A percentile compares a stretch with the other conserved stretches of the same genome.
Conservation (phyloP, 2,329 filamentous ascomycete genomes). For the Cadophora gregata region DNA sequence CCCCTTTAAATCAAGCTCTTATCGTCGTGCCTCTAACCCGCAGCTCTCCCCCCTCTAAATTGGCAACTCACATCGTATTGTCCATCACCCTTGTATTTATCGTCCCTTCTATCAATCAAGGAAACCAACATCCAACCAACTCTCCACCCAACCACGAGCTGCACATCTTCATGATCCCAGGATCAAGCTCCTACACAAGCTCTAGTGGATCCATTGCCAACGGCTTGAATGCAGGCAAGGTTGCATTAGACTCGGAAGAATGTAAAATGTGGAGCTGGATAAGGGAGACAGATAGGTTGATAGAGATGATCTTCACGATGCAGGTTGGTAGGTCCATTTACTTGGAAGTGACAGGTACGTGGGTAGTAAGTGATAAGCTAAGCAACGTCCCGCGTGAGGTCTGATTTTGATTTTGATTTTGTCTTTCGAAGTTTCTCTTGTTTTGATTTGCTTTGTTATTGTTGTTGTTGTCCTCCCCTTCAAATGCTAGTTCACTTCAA, state of each 20-base stretch:
- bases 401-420: not conserved
- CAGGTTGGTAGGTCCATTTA: constrained; percentile 7
- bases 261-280: not conserved
- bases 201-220: constrained; percentile 4
- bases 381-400: not conserved
- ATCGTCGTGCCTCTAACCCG: constrained; percentile 3
- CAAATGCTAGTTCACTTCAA: not conserved
- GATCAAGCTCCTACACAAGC: not conserved
- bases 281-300: not conserved
- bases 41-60: constrained; percentile 5
- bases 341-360: not conserved
- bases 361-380: not conserved
- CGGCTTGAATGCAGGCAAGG: not conserved
- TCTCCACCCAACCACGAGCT: constrained; percentile 3
- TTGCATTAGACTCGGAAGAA: constrained; percentile 6
- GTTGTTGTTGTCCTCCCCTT: not conserved
- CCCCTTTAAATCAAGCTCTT: constrained; percentile 17
- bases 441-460: not conserved
- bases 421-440: not conserved
- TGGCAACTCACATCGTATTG: constrained; percentile 18
- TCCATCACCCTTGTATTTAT: constrained; percentile 9
- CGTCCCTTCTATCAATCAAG: not conserved
- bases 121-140: constrained; percentile 1
- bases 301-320: constrained; percentile 1
- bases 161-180: not conserved